Conservation (phyloP, 345 rosid genomes). For the Odontarrhena argentea region DNA sequence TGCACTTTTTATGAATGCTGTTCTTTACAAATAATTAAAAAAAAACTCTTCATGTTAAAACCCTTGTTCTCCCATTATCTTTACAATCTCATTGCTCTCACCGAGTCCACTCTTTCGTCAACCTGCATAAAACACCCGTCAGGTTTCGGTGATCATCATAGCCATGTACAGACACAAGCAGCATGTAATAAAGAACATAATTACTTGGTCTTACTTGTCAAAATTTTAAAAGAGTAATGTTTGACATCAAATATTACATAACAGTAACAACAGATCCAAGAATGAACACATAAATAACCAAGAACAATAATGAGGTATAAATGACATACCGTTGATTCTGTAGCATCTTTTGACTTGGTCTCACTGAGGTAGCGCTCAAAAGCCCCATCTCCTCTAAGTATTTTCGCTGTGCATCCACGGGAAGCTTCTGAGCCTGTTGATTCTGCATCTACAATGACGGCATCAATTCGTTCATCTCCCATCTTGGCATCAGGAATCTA, state of each 20-base stretch:
- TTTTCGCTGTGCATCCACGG: conserved; percentile 70
- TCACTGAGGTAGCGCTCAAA: conserved; percentile 60
- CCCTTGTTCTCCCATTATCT: conserved; percentile 9
- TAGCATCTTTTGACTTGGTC: conserved; percentile 41
- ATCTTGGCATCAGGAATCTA: conserved; percentile 82
- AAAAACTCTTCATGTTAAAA: conserved; percentile 29
- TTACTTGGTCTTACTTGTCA: conserved; percentile 2
- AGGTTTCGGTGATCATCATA: conserved; percentile 18
- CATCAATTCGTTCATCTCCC: conserved; percentile 71
- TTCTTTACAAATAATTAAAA: conserved; percentile 42
- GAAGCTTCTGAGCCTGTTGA: conserved; percentile 60
- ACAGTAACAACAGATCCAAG: conserved; percentile 12
- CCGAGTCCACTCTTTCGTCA: conserved; percentile 55
- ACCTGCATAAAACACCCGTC: conserved; percentile 48
- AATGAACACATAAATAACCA: background rate
- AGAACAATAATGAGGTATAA: background rate
- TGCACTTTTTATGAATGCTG: conserved; percentile 39
- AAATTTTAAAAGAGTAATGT: conserved; percentile 1
- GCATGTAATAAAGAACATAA: background rate
- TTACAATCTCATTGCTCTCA: conserved; percentile 81
- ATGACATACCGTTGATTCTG: conserved; percentile 50
- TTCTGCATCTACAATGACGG: conserved; percentile 80
- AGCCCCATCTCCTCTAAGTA: conserved; percentile 79
- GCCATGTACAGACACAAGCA: conserved; percentile 11
- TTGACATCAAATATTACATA: background rate